Base-by-base conservation (phyloP, 2,329 filamentous ascomycete genomes). In the Colletotrichum tropicicola region DNA sequence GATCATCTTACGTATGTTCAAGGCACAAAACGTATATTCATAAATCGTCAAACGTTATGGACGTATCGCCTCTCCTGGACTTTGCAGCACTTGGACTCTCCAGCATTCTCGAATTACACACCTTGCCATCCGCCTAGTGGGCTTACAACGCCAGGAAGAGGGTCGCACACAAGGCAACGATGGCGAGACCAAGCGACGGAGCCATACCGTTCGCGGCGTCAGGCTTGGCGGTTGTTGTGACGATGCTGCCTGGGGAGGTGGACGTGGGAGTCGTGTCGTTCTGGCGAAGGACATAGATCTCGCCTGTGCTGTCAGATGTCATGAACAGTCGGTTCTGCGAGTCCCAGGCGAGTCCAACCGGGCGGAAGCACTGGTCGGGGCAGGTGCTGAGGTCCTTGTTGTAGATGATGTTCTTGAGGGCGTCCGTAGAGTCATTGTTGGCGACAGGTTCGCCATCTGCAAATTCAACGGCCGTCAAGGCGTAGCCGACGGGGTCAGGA, bases 241-340 rank as follows among this genome's bases (percentile, higher is more conserved):
- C 67, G n/a, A 68, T 25, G 1, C 52, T 59, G 15, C 65, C 67
- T 2, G 65, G 41, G 1, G 57, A 21, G 8, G 65, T 61, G 7
- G 59, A 54, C 0, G 60, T 65, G 17, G 67, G 67, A 8, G 37
- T 41, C 6, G 15, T 13, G 15, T 63, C 51, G 10, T 39, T 48
- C 49, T 65, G 67, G 32, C 74, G 71, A 55, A 88, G 71, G 5
- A 91, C 83, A 69, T 86, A 91, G 43, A 92, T 83, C 79, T 92
- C 89, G 6, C 89, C 90, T 0, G 88, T 89, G 13, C 80, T 73
- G 73, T 92, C 90, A 5, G 84, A 88, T 60, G 80, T 85, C 79
- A 91, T 84, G 75, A 86, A 92, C 8, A 92, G 75, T 6, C 89
- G 78, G 7, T 83, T 86, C 43, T 81, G 70, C 8, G 68, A 68